These are phyloP conservation scores for Styphnolobium japonicum DNA, from an alignment of 306 rosid genomes.

Conservation along the genomic window DNA sequence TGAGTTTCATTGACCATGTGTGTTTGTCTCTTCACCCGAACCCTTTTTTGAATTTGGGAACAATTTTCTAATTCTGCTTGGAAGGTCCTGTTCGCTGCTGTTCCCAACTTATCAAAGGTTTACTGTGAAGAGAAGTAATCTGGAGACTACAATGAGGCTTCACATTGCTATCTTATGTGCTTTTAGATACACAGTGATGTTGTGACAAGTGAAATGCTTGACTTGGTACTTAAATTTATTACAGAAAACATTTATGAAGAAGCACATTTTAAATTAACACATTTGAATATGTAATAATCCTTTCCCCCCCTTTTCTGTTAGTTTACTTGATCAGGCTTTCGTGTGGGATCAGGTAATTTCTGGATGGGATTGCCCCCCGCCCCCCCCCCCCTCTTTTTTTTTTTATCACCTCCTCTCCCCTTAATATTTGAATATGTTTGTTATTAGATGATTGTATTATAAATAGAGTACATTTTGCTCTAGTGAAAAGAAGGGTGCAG, in stretches of 20 bases:
- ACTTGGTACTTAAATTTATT: constrained; percentile 66
- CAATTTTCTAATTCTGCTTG: constrained; percentile 43
- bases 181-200: constrained; percentile 50
- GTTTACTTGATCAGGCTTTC: constrained; percentile 26
- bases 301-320: constrained; percentile 19
- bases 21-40: constrained; percentile 47
- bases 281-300: constrained; percentile 46
- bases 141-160: constrained; percentile 66
- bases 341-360: constrained; percentile 13
- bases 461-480: constrained; percentile 5
- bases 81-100: constrained; percentile 33
- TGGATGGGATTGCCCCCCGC: neutral
- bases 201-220: constrained; percentile 61
- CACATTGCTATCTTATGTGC: constrained; percentile 50
- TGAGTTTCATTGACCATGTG: constrained; percentile 44
- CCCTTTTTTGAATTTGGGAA: constrained; percentile 46
- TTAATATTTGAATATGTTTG: constrained; percentile 12
- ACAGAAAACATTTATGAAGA: constrained; percentile 62
- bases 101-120: constrained; percentile 55
- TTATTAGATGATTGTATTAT: constrained; percentile 24
- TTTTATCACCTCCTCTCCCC: neutral
- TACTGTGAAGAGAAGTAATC: constrained; percentile 48
- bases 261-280: constrained; percentile 43
- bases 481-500: neutral
- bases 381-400: neutral